Conservation (phyloP, 495 filamentous ascomycete genomes). For the Sordaria brevicollis region DNA sequence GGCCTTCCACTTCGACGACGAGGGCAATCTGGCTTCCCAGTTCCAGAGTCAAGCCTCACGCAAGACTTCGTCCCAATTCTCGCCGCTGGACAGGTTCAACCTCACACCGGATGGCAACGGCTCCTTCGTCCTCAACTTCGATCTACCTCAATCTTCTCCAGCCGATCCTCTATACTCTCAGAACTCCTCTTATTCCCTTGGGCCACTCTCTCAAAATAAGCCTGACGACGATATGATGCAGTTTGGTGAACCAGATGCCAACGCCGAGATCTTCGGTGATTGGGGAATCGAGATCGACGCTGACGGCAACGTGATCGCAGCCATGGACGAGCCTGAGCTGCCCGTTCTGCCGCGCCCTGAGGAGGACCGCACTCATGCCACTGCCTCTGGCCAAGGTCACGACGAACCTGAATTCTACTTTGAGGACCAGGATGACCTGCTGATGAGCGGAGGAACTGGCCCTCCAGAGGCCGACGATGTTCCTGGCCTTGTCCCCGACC, state of each 20-base stretch:
- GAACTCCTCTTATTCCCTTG: constrained; percentile 4
- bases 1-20: constrained; percentile 41
- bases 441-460: constrained; percentile 7
- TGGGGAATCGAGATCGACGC: constrained; percentile 34
- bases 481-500: constrained; percentile 2
- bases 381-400: background rate
- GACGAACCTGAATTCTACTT: background rate
- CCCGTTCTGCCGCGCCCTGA: constrained; percentile 18
- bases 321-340: constrained; percentile 25
- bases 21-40: constrained; percentile 26
- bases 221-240: constrained; percentile 10
- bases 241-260: constrained; percentile 17
- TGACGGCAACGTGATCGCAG: constrained; percentile 25
- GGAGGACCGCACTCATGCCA: background rate
- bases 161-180: background rate
- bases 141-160: constrained; percentile 12
- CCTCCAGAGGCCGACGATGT: background rate
- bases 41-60: constrained; percentile 25
- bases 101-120: constrained; percentile 4
- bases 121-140: constrained; percentile 11
- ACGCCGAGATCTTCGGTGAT: constrained; percentile 17
- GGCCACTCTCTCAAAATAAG: constrained; percentile 11
- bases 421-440: constrained; percentile 12
- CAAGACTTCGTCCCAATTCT: constrained; percentile 39
- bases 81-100: constrained; percentile 16